Percentiles rank a stretch among this genome's conserved stretches.
These are phyloP conservation scores for Chytridium lagenaria DNA, from an alignment of 371 early-diverging fungal genomes.

Conservation along the genomic window DNA sequence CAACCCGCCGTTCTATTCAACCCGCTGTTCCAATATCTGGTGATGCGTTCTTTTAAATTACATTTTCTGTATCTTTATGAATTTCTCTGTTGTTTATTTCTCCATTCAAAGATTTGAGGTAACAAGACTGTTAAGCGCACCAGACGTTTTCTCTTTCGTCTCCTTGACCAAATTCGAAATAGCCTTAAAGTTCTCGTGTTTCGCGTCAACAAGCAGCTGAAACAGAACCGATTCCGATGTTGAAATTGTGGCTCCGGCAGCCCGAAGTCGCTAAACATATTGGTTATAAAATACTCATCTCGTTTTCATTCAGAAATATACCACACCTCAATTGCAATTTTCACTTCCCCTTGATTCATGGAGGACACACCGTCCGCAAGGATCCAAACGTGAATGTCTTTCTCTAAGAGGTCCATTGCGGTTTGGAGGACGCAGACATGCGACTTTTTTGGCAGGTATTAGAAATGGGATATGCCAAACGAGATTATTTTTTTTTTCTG, in stretches of 20 bases:
- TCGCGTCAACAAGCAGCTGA: slow-evolving; percentile 84
- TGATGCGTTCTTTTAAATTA: too few species aligned
- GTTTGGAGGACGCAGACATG: slow-evolving; percentile 96
- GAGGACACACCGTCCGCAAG: slow-evolving; percentile 92
- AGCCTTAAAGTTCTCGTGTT: slow-evolving; percentile 77
- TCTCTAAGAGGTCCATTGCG: slow-evolving; percentile 82
- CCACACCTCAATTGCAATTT: slow-evolving; percentile 81
- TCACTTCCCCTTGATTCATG: slow-evolving; percentile 81
- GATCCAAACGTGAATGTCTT: slow-evolving; percentile 80
- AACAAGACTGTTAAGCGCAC: slow-evolving; percentile 38
- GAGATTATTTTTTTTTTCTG: neutral
- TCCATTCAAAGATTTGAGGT: too few species aligned
- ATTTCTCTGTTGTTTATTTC: too few species aligned
- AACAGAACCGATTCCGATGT: slow-evolving; percentile 92
- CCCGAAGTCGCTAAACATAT: slow-evolving; percentile 71
- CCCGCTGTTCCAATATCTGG: too few species aligned
- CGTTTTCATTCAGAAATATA: neutral
- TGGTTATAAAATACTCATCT: neutral
- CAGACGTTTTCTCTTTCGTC: slow-evolving; percentile 39
- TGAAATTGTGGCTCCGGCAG: slow-evolving; percentile 79
- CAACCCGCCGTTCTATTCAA: too few species aligned
- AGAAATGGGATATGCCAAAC: too few species aligned
- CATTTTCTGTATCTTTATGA: too few species aligned
- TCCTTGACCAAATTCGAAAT: slow-evolving; percentile 82
- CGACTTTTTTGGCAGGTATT: slow-evolving; percentile 54